Percentiles rank a stretch among this genome's conserved stretches.
These are phyloP conservation scores for Tolypocladium ophioglossoides DNA, from an alignment of 2,329 filamentous ascomycete genomes.

Conservation along the genomic window DNA sequence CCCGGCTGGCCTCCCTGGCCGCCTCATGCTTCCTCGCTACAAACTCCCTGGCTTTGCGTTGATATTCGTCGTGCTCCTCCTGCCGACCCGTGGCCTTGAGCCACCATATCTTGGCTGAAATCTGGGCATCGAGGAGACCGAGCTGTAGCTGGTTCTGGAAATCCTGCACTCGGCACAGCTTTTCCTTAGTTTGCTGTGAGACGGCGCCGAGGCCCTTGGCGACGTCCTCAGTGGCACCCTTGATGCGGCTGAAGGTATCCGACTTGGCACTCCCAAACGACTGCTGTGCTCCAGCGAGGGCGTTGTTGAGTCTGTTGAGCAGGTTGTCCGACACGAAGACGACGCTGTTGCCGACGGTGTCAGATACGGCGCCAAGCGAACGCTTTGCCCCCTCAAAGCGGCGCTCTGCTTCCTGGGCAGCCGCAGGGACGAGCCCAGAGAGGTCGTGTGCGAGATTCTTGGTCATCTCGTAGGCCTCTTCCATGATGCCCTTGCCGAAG, in stretches of 20 bases:
- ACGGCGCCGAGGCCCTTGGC: conserved; percentile 8
- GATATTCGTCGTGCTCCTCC: conserved; percentile 35
- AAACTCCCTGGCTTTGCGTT: conserved; percentile 34
- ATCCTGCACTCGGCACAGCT: conserved; percentile 11
- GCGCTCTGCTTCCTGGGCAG: conserved; percentile 27
- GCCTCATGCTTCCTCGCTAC: conserved; percentile 24
- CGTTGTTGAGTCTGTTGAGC: conserved; percentile 10
- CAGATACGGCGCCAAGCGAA: conserved; percentile 19
- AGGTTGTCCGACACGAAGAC: conserved; percentile 18
- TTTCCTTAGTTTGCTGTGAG: conserved; percentile 9
- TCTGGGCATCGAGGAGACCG: conserved; percentile 39
- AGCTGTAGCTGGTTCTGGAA: conserved; percentile 31
- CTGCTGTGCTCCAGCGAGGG: conserved; percentile 11
- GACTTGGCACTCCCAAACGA: conserved; percentile 11
- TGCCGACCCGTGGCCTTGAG: conserved; percentile 39
- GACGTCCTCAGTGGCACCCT: conserved; percentile 8
- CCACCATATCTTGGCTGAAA: conserved; percentile 47
- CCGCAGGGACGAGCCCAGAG: conserved; percentile 27
- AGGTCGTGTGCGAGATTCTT: conserved; percentile 31
- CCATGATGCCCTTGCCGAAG: conserved; percentile 40
- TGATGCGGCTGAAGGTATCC: conserved; percentile 8
- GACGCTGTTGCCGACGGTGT: conserved; percentile 12
- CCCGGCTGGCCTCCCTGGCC: conserved; percentile 17
- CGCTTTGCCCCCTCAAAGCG: conserved; percentile 22
- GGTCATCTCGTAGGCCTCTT: conserved; percentile 32